Evolutionary conservation across 768 basidiomycete genomes (phyloP).

Genomic region (Hericium rajendrae): DNA sequence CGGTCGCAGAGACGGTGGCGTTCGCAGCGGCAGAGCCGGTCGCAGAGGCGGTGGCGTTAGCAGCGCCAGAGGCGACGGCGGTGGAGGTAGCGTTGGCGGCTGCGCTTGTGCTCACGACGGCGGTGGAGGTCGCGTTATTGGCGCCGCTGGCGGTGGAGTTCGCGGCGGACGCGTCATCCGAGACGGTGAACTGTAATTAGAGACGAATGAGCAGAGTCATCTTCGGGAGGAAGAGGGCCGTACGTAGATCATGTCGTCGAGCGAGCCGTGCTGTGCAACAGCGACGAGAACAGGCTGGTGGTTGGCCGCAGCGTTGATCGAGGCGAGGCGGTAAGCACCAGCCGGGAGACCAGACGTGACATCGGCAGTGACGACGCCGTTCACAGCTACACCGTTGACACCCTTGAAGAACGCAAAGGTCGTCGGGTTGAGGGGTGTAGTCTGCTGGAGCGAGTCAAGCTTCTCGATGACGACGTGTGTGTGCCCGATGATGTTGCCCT

Average conservation of each 20-base stretch:
- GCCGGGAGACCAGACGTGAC: constrained; percentile 35
- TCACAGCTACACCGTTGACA: constrained; percentile 34
- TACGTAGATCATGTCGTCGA: constrained; percentile 34
- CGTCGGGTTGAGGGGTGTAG: constrained; percentile 37
- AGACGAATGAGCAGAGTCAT: background rate
- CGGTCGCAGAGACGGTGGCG: background rate
- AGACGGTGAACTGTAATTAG: background rate
- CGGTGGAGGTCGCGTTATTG: background rate
- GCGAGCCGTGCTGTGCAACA: constrained; percentile 32
- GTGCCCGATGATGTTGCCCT: constrained; percentile 51
- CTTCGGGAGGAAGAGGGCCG: constrained; percentile 1
- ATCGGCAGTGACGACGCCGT: constrained; percentile 29
- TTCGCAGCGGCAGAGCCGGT: background rate
- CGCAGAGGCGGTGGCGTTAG: background rate
- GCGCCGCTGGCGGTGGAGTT: background rate
- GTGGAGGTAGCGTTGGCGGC: background rate
- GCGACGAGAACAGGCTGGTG: constrained; percentile 30
- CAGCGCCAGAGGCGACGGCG: background rate
- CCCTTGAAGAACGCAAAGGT: constrained; percentile 53
- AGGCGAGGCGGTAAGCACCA: constrained; percentile 31
- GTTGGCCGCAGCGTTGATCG: constrained; percentile 38
- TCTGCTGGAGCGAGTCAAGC: constrained; percentile 38
- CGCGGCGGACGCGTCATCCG: constrained; percentile 19
- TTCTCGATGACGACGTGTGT: constrained; percentile 54
- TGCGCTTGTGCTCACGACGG: background rate